phyloP scores from a whole-genome alignment of 345 rosid species.

The Zanthoxylum bungeanum region DNA sequence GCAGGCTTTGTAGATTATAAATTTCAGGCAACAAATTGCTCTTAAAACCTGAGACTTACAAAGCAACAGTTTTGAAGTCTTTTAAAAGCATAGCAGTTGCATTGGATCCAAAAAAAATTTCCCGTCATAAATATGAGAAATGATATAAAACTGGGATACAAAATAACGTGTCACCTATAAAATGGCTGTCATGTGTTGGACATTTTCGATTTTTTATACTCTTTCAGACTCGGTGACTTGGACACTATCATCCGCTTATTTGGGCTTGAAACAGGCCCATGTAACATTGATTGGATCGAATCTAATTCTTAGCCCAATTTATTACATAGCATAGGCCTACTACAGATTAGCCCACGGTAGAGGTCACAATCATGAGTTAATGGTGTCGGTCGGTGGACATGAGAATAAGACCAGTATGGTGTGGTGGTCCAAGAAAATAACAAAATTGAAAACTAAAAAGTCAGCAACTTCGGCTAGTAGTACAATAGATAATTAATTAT shows the following conservation, averaged over 20 bases:
- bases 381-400: background rate
- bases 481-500: background rate
- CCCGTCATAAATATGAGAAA: too few species aligned
- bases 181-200: too few species aligned
- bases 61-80: background rate
- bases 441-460: background rate
- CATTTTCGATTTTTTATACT: too few species aligned
- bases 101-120: too few species aligned
- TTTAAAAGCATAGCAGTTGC: background rate
- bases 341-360: background rate
- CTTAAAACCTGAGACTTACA: background rate
- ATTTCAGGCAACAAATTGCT: background rate
- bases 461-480: background rate
- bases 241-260: background rate
- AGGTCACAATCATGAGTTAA: background rate
- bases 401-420: too few species aligned
- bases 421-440: constrained; percentile 5
- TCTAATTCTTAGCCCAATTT: background rate
- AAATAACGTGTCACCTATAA: too few species aligned
- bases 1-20: background rate
- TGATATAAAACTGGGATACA: too few species aligned
- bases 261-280: background rate
- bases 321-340: background rate
- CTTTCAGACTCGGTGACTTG: too few species aligned
- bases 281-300: background rate